Evolutionary conservation across 495 filamentous ascomycete species (phyloP), one percentile per base, ranked within the genome.

Genomic region (Penicillium waksmanii): DNA sequence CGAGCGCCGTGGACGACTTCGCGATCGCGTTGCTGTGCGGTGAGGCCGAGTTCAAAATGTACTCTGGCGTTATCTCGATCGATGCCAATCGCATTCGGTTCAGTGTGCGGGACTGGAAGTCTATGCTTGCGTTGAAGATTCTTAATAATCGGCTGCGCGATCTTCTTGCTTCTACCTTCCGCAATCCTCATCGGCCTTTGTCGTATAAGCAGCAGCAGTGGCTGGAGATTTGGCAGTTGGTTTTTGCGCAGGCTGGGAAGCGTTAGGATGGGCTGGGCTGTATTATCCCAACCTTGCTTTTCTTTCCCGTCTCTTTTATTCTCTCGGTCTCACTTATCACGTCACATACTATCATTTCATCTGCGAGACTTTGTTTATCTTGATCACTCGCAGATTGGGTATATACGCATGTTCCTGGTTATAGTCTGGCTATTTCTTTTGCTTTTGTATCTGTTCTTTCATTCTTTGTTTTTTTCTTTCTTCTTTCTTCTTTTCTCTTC

Each of bases 11-110:
- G 8, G 88, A 96, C 25, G 86, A 89, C 54, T 87, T 96, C 64
- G 86, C 92, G 5, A 84, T 97, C 64, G 86, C 89, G 17, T 70
- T 98, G 17, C 80, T 96, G 40, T 95, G 91, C 61, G 95, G 94
- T 17, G 93, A 97, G 55, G 88, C 85, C 2, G 89, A 92, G 35
- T 92, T 92, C 57, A 90, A 89, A 84, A 83, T 96, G 80, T 93
- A 90, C 70, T 83, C 93, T 5, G 95, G 95, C 5, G 88, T 96
- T 5, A 77, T 96, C 25, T 84, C 91, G 8, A 83, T 98, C 51
- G 92, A 96, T 71, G 85, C 89, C 10, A 93, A 96, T 74, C 82
- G 92, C 31, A 80, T 94, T n/a, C 84, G 90, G n/a, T 97, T 97
- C 70, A 79, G 88, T 23, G 80, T 94, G 2, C 81, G 85, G n/a